A percentile compares a stretch with the other conserved stretches of the same genome.
Evolutionary conservation across 306 rosid species (phyloP).

Genomic region (Herpetospermum pedunculosum): DNA sequence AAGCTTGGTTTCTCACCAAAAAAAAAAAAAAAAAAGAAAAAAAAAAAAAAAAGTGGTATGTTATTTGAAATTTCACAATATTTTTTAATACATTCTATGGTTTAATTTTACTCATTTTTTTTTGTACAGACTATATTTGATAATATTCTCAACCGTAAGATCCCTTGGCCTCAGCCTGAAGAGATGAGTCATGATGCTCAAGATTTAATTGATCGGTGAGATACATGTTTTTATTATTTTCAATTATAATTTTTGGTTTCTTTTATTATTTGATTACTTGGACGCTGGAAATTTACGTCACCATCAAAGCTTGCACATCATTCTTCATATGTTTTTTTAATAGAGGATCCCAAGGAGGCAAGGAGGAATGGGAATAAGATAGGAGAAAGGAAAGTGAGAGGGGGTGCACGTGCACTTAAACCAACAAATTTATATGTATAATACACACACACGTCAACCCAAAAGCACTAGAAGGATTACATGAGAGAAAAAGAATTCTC

Average conservation of each 20-base stretch:
- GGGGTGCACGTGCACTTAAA: background rate
- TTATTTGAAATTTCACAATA: background rate
- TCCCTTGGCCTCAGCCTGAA: slow-evolving; percentile 90
- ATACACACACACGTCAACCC: background rate
- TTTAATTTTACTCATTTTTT: slow-evolving; percentile 5
- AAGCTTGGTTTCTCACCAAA: no score
- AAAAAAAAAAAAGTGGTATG: no score
- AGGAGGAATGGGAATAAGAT: background rate
- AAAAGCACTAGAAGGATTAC: background rate
- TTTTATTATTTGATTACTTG: background rate
- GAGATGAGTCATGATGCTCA: slow-evolving; percentile 87
- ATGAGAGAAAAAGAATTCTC: background rate
- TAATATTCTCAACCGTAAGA: slow-evolving; percentile 82
- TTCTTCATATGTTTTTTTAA: background rate
- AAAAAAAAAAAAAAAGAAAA: no score
- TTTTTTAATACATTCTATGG: background rate
- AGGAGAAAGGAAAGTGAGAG: background rate
- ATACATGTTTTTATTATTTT: slow-evolving; percentile 7
- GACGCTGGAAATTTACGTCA: background rate
- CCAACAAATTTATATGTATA: background rate
- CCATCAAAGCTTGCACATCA: background rate
- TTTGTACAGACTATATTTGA: slow-evolving; percentile 73
- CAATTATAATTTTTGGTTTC: background rate
- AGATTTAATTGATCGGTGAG: slow-evolving; percentile 80
- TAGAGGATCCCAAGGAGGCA: background rate